A percentile compares a stretch with the other conserved stretches of the same genome.
phyloP scores from a whole-genome alignment of 208 protist genomes.

The Trichomonas vaginalis region DNA sequence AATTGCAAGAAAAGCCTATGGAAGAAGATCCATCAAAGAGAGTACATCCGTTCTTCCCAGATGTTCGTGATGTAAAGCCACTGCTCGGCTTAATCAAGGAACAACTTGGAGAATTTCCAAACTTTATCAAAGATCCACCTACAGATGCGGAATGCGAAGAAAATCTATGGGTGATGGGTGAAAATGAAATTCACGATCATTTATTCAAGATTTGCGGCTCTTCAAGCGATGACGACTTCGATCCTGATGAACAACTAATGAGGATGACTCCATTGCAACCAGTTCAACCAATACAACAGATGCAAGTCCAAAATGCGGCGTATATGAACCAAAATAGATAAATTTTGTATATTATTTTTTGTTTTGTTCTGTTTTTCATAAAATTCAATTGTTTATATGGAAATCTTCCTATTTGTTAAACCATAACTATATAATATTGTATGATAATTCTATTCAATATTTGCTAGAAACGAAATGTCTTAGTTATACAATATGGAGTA shows the following conservation, averaged over 20 bases:
- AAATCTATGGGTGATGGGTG: not conserved
- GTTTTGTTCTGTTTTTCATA: not conserved
- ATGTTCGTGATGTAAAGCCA: not conserved
- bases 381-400: not conserved
- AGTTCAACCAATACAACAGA: not conserved
- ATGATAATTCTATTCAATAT: no score
- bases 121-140: not conserved
- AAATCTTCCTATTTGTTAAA: no score
- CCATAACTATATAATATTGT: no score
- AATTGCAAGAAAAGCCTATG: not conserved
- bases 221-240: not conserved
- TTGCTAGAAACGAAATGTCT: no score
- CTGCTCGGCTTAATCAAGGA: not conserved
- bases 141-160: not conserved
- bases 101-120: slow-evolving; percentile 11
- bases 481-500: no score
- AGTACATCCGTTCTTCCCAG: not conserved
- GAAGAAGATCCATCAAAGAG: not conserved
- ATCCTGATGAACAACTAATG: not conserved
- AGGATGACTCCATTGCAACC: not conserved
- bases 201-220: not conserved
- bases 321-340: not conserved
- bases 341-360: not conserved
- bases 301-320: not conserved
- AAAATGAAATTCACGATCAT: not conserved